Evolutionary conservation across 345 rosid species (phyloP).

Genomic region (Hibiscus trionum): DNA sequence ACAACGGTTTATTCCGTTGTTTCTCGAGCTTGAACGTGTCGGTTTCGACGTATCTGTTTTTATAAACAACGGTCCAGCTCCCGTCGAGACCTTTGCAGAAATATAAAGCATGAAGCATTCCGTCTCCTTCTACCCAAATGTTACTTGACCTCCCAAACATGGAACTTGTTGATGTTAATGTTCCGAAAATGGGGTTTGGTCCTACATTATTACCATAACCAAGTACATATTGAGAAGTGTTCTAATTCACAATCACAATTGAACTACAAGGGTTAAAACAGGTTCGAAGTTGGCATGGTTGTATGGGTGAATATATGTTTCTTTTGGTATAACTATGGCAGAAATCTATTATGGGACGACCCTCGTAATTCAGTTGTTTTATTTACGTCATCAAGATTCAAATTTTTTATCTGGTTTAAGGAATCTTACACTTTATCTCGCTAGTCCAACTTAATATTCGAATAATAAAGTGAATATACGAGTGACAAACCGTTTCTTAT

Average conservation of each 20-base stretch:
- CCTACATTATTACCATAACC: conserved; percentile 21
- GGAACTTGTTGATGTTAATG: conserved; percentile 30
- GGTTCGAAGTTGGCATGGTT: too few relatives aligned
- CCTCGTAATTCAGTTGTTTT: too few relatives aligned
- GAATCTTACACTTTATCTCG: too few relatives aligned
- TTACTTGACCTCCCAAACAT: conserved; percentile 36
- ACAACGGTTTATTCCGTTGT: conserved; percentile 29
- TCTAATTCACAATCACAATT: too few relatives aligned
- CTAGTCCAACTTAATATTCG: too few relatives aligned
- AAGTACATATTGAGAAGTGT: too few relatives aligned
- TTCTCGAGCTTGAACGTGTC: conserved; percentile 39
- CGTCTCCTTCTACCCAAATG: conserved; percentile 52
- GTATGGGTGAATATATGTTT: too few relatives aligned
- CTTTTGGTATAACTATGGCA: too few relatives aligned
- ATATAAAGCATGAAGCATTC: conserved; percentile 51
- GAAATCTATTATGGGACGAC: too few relatives aligned
- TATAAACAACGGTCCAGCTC: conserved; percentile 36
- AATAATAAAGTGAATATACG: neutral
- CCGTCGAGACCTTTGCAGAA: conserved; percentile 23
- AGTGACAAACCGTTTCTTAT: conserved; percentile 26
- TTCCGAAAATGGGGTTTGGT: conserved; percentile 45
- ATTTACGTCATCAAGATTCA: too few relatives aligned
- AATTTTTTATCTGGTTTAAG: too few relatives aligned
- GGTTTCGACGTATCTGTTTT: conserved; percentile 35
- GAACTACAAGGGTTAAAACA: too few relatives aligned